phyloP scores from a whole-genome alignment of 495 filamentous ascomycete species.

The Penicillium longicatenatum region DNA sequence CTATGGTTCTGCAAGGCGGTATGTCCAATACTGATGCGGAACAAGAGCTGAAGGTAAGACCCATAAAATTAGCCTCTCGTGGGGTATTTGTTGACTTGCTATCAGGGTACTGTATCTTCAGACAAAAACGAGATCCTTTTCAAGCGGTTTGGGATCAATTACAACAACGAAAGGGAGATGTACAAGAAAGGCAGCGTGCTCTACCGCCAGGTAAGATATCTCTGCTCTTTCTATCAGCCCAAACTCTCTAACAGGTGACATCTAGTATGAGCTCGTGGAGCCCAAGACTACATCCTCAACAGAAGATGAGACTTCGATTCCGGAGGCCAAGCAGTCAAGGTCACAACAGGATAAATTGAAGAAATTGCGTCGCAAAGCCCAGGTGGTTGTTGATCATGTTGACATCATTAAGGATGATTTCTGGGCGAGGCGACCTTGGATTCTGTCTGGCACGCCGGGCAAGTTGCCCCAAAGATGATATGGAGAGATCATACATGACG shows the following conservation, averaged over 20 bases:
- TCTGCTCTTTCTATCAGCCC: neutral
- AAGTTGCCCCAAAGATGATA: constrained; percentile 57
- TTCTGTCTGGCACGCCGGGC: constrained; percentile 74
- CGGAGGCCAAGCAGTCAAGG: constrained; percentile 57
- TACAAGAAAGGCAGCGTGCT: constrained; percentile 92
- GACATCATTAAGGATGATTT: constrained; percentile 96
- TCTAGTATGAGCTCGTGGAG: constrained; percentile 46
- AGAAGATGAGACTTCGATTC: constrained; percentile 11
- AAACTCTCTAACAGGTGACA: constrained; percentile 13
- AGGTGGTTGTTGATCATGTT: constrained; percentile 76
- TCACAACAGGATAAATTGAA: constrained; percentile 76
- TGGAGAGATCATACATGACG: constrained; percentile 7
- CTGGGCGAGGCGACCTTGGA: constrained; percentile 85
- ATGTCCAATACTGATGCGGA: constrained; percentile 78
- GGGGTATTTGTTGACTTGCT: constrained; percentile 8
- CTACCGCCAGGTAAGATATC: constrained; percentile 70
- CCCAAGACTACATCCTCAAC: constrained; percentile 18
- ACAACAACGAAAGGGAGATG: constrained; percentile 92
- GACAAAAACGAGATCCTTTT: constrained; percentile 98
- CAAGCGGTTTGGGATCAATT: constrained; percentile 86
- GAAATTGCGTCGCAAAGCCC: constrained; percentile 73
- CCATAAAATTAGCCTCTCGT: no score
- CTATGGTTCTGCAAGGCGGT: constrained; percentile 74
- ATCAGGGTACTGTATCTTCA: constrained; percentile 72
- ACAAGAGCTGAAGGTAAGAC: constrained; percentile 65